Evolutionary conservation across 2,329 filamentous ascomycete species (phyloP).

Genomic region (Fusarium oligoseptatum): DNA sequence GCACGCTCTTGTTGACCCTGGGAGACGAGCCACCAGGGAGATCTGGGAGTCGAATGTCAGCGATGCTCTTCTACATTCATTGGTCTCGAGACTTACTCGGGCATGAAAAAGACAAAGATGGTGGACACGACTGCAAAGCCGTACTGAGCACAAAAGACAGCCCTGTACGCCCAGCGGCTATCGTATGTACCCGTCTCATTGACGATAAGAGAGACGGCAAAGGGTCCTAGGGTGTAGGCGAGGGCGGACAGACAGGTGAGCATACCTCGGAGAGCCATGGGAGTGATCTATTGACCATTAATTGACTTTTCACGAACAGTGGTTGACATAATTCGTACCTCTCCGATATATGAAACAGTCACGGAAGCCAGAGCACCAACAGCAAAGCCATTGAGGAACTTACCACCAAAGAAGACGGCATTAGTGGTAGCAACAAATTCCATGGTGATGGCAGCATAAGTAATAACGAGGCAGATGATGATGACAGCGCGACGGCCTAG

Average conservation of each 20-base stretch:
- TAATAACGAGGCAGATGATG: slow-evolving; percentile 52
- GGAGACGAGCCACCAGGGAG: slow-evolving; percentile 56
- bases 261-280: slow-evolving; percentile 47
- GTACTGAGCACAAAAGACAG: slow-evolving; percentile 51
- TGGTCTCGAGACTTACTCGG: slow-evolving; percentile 51
- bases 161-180: slow-evolving; percentile 51
- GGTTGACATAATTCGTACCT: slow-evolving; percentile 35
- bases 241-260: slow-evolving; percentile 49
- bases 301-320: background rate
- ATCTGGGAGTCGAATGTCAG: slow-evolving; percentile 18
- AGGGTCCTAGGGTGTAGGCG: slow-evolving; percentile 49
- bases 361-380: slow-evolving; percentile 46
- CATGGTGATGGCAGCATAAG: slow-evolving; percentile 55
- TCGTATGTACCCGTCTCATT: slow-evolving; percentile 47
- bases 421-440: slow-evolving; percentile 58
- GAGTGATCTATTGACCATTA: slow-evolving; percentile 37
- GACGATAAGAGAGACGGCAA: slow-evolving; percentile 50
- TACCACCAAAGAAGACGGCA: slow-evolving; percentile 56
- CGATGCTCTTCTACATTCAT: background rate
- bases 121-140: slow-evolving; percentile 50
- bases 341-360: slow-evolving; percentile 49
- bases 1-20: slow-evolving; percentile 52
- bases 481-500: slow-evolving; percentile 51
- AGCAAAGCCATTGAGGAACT: slow-evolving; percentile 58
- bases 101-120: slow-evolving; percentile 53